Evolutionary conservation across 129 eudicot genomes (phyloP).

Genomic region (Centella asiatica): DNA sequence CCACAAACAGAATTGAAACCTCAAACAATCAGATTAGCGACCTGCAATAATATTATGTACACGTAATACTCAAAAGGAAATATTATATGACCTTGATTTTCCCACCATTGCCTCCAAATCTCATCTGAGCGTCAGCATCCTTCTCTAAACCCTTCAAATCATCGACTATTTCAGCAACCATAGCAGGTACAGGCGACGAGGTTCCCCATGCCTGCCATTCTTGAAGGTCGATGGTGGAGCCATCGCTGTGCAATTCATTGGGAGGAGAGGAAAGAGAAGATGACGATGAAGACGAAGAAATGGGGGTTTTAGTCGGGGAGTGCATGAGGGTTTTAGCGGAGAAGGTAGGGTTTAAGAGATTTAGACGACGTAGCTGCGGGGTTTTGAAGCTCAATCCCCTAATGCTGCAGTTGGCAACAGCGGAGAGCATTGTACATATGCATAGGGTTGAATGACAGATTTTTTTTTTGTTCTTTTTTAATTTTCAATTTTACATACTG

Average conservation of each 20-base stretch:
- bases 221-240: conserved; percentile 33
- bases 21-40: neutral
- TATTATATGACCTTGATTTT: conserved; percentile 35
- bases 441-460: too few species aligned
- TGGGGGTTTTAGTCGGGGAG: conserved; percentile 9
- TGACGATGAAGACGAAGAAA: conserved; percentile 3
- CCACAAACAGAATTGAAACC: neutral
- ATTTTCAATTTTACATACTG: too few species aligned
- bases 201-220: conserved; percentile 98
- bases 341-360: neutral
- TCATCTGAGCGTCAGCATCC: conserved; percentile 50
- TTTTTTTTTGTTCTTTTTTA: too few species aligned
- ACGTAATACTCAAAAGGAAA: neutral
- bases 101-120: conserved; percentile 84
- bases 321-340: conserved; percentile 9
- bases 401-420: too few species aligned
- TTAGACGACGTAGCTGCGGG: neutral
- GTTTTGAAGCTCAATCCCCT: too few species aligned
- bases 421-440: too few species aligned
- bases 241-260: conserved; percentile 14
- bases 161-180: conserved; percentile 56
- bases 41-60: neutral
- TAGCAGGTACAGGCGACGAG: conserved; percentile 54
- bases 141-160: conserved; percentile 53
- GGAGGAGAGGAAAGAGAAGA: conserved; percentile 12